Evolutionary conservation across 352 stramenopile genomes (phyloP), one percentile per base, ranked within the genome.

Genomic region (Plasmopara halstedii): DNA sequence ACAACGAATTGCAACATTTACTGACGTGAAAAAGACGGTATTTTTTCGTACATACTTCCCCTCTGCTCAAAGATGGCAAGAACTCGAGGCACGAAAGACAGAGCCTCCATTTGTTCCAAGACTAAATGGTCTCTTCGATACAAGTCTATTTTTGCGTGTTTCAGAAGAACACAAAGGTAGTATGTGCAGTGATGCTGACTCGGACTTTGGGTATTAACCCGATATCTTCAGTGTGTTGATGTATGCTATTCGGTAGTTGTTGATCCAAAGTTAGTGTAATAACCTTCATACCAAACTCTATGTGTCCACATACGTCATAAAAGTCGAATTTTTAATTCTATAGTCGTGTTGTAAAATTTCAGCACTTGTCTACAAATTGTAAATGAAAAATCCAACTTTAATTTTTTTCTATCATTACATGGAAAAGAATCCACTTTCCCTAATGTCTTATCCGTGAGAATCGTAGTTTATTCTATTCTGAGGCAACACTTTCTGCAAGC

Each of bases 111-210:
- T 88, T 34, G 58, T 84, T 19, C 77, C 77, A 2, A 52, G 69
- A 55, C 56, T 88, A 27, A 58, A 73, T 27, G 67, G 72, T 3
- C 53, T 51, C 13, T 81, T 85, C 40, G 77, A 88, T 48, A 85
- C 70, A 14, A 82, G 69, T 41, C 59, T 85, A 10, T 88, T 88
- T 22, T 63, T 67, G 9, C 58, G 53, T 45, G 44, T 67, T 17
- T 47, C 64, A 8, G 73, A 75, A 14, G 65, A 67, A 6, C 56
- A 66, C 21, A 61, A 70, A 13, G 53, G 72, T 31, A 55, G 62
- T 9, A 57, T 64, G 17, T 68, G 70, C 23, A 65, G 56, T 21
- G 56, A 80, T 49, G 62, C 64, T 23, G 56, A 66, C 36, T 82
- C 73, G 15, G 65, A 69, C 29, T 63, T 67, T 19, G 58, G 58